phyloP scores from a whole-genome alignment of 2,329 filamentous ascomycete genomes.

The Spiromastix sp. region DNA sequence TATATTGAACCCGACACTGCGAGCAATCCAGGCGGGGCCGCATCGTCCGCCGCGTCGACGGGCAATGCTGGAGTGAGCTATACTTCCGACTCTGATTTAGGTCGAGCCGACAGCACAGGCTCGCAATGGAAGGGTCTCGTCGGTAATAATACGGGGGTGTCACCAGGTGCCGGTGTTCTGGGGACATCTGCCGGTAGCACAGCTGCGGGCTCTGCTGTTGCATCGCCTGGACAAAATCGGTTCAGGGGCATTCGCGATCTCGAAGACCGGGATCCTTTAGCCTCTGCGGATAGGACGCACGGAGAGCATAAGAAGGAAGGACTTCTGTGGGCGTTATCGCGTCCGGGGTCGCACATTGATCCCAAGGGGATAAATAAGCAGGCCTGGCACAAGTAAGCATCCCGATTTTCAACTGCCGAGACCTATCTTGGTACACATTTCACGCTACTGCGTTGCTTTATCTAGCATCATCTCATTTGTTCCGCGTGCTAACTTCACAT shows the following conservation, averaged over 20 bases:
- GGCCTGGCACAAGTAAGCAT: conserved; percentile 97
- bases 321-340: conserved; percentile 84
- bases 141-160: conserved; percentile 36
- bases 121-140: conserved; percentile 52
- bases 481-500: conserved; percentile 6
- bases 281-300: conserved; percentile 43
- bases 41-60: conserved; percentile 22
- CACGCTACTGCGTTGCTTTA: background rate
- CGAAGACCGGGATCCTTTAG: conserved; percentile 65
- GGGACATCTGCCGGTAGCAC: conserved; percentile 16
- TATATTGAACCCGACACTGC: conserved; percentile 60
- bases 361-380: conserved; percentile 93
- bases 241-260: conserved; percentile 92
- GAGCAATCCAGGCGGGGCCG: conserved; percentile 27
- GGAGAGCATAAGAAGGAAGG: conserved; percentile 80
- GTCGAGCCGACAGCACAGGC: conserved; percentile 62
- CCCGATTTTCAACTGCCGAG: too few relatives aligned
- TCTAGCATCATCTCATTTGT: background rate
- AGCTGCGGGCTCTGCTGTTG: conserved; percentile 15
- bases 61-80: conserved; percentile 39
- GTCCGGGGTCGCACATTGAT: conserved; percentile 88
- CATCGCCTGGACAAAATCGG: conserved; percentile 38
- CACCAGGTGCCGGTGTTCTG: conserved; percentile 24
- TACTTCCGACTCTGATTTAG: conserved; percentile 58
- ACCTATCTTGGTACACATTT: background rate